phyloP scores from a whole-genome alignment of 2,329 filamentous ascomycete species.

The Colletotrichum lini region DNA sequence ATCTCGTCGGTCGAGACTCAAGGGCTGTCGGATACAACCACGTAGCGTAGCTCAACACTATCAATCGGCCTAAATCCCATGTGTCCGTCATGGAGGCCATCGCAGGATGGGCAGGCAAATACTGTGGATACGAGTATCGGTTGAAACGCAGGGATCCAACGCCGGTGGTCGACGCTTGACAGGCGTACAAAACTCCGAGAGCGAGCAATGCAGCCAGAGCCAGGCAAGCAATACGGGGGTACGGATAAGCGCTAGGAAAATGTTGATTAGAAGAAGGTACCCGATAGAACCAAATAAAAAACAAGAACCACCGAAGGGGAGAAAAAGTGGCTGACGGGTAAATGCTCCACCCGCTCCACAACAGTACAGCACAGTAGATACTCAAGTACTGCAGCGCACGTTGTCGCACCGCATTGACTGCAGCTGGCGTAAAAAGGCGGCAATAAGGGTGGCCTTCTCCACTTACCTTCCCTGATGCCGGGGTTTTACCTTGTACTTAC shows the following conservation, averaged over 20 bases:
- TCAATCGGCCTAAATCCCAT: not conserved
- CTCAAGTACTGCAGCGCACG: constrained; percentile 1
- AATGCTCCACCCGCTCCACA: too few species aligned
- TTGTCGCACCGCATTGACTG: constrained; percentile 22
- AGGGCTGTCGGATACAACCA: not conserved
- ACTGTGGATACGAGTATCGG: not conserved
- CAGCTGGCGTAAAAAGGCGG: constrained; percentile 30
- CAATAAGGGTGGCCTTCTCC: not conserved
- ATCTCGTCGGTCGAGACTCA: not conserved
- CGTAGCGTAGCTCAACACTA: not conserved
- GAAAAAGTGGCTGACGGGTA: not conserved
- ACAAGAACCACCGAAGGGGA: not conserved
- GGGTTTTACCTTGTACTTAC: too few species aligned
- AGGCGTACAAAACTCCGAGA: constrained; percentile 23
- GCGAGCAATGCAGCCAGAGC: constrained; percentile 9
- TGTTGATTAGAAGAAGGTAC: too few species aligned
- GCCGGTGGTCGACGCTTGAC: not conserved
- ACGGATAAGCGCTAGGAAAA: too few species aligned
- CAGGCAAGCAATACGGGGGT: not conserved
- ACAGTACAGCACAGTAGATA: not conserved
- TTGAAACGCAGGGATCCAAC: constrained; percentile 11
- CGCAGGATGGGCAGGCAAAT: too few species aligned
- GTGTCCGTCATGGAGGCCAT: constrained; percentile 5
- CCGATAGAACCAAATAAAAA: not conserved
- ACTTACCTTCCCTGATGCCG: not conserved